Conservation (phyloP, 768 basidiomycete species). For the Mycena rebaudengoi region DNA sequence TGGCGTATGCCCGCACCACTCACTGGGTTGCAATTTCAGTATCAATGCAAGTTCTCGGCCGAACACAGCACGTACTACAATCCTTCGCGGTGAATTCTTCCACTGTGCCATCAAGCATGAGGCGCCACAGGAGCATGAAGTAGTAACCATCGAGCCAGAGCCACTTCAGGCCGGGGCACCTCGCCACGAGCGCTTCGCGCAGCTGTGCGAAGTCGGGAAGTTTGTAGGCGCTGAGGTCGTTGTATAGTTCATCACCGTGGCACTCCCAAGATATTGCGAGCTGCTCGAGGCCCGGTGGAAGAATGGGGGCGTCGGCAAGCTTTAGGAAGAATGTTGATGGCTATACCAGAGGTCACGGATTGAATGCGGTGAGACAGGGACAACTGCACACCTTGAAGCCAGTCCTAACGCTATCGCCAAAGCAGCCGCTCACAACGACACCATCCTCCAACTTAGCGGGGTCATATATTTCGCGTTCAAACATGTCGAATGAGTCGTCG, state of each 20-base stretch:
- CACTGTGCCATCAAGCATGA: no score
- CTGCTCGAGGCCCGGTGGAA: neutral
- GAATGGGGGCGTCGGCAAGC: neutral
- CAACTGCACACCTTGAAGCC: neutral
- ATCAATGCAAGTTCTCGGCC: no score
- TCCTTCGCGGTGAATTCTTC: no score
- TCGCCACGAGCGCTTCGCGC: neutral
- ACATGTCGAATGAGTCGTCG: neutral
- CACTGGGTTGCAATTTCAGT: no score
- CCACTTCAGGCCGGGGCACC: neutral
- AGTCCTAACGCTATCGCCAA: neutral
- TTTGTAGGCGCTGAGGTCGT: neutral
- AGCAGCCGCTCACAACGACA: neutral
- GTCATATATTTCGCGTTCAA: neutral
- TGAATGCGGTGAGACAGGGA: no score
- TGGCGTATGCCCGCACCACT: no score
- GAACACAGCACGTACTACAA: no score
- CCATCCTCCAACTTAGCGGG: neutral
- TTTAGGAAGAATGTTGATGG: neutral
- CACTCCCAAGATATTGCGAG: neutral
- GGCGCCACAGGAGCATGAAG: neutral
- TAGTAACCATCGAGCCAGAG: neutral
- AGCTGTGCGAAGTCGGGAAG: neutral
- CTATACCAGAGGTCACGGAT: neutral
- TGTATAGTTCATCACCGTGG: no score